phyloP scores from a whole-genome alignment of 2,329 filamentous ascomycete species.

The Dryadomyces sulphureus region DNA sequence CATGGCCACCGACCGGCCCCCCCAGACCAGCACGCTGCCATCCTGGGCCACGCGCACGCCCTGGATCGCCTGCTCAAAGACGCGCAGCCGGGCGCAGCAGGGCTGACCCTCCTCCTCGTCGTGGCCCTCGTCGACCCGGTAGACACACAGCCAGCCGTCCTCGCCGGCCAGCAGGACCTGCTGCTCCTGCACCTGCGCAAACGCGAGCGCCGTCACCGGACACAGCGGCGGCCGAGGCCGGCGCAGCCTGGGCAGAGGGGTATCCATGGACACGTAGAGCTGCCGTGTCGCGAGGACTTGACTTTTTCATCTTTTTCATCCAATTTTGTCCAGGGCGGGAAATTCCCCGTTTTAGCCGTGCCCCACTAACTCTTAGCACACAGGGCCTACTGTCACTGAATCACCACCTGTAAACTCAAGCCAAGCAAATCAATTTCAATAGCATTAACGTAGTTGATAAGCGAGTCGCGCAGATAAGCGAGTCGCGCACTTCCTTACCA shows the following conservation, averaged over 20 bases:
- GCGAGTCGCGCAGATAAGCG: no score
- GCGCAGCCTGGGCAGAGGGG: constrained; percentile 1
- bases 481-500: no score
- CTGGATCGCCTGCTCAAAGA: constrained; percentile 65
- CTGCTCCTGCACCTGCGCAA: constrained; percentile 21
- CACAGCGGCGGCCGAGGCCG: constrained; percentile 19
- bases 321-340: no score
- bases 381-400: no score
- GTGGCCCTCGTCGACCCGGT: constrained; percentile 14
- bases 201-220: constrained; percentile 45
- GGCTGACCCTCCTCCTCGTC: neutral
- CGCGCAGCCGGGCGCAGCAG: constrained; percentile 24
- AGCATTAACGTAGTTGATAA: no score
- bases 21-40: constrained; percentile 48
- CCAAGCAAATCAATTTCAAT: no score
- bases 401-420: no score
- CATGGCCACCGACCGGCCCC: constrained; percentile 43
- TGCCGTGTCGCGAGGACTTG: no score
- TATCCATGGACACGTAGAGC: no score
- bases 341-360: no score
- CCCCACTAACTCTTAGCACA: no score
- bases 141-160: constrained; percentile 42
- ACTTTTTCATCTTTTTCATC: no score
- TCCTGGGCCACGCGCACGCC: constrained; percentile 39
- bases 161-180: constrained; percentile 36